Base-by-base conservation (phyloP, 2,329 filamentous ascomycete genomes). In the Ophiocordyceps sinensis region DNA sequence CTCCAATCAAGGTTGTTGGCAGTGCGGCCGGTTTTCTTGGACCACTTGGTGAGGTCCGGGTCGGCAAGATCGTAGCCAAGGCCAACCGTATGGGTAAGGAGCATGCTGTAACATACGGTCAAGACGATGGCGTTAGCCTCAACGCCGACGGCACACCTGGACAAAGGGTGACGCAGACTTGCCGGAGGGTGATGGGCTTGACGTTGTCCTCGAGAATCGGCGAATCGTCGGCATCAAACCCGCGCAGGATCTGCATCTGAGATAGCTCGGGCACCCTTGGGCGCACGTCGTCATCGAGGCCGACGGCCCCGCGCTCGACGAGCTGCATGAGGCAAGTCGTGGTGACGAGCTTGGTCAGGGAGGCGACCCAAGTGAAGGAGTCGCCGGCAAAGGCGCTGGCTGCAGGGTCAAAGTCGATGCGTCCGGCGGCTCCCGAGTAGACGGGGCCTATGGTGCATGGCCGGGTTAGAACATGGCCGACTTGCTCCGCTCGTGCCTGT, bases 1-100 rank as follows among this genome's bases (percentile, higher is more conserved):
- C 48, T 59, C 45, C 53, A 61, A 26, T 55, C 47, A 14, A 59
- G 48, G 38, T 57, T 52, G 11, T 49, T 55, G n/a, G 49, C 48
- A 0, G 51, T 54, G 23, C 59, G 58, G 37, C 60, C 61, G 5
- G 54, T 47, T 7, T 51, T 53, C 19, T 50, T 43, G 5, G 62
- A 59, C 66, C 67, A 74, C 14, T 55, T 57, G 0, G 47, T 41
- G 2, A 67, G 50, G 6, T 60, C 55, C 0, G 65, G 59, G 39
- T 69, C 59, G 14, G 54, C 50, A 12, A 57, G 31, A 36, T 69
- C 66, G 48, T 71, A 68, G 2, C 56, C 59, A 0, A 71, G 43
- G 2, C 72, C 72, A 6, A 61, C 54, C 0, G 68, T 67, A 50
- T 76, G 72, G 0, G 65, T 67, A 3, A 76, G 59, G 1, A 75